phyloP scores from a whole-genome alignment of 495 filamentous ascomycete species.

The Sphaerosporella brunnea region DNA sequence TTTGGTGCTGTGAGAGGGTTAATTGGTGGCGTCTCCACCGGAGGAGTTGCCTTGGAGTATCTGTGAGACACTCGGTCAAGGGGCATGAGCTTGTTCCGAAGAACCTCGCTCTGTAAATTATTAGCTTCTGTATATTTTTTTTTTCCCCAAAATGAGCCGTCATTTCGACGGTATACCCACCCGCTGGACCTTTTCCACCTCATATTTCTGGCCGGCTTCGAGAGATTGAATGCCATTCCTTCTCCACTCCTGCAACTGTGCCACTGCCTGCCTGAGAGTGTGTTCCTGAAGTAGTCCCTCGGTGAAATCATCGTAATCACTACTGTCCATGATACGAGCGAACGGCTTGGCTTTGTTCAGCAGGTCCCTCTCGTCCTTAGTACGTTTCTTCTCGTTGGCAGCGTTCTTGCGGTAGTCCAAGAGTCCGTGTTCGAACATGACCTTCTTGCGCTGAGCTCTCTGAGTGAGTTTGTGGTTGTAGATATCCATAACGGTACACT shows the following conservation, averaged over 20 bases:
- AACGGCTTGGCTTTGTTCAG: conserved; percentile 88
- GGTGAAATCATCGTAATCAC: conserved; percentile 74
- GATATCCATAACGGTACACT: conserved; percentile 95
- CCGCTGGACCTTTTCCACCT: conserved; percentile 66
- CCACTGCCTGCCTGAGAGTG: conserved; percentile 74
- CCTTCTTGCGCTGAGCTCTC: conserved; percentile 86
- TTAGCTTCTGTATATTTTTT: no score
- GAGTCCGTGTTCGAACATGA: conserved; percentile 86
- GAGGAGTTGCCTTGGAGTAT: conserved; percentile 25
- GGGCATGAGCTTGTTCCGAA: conserved; percentile 22
- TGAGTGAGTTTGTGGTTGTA: conserved; percentile 87
- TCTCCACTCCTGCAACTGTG: conserved; percentile 88
- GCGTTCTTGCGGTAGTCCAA: conserved; percentile 83
- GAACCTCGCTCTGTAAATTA: conserved; percentile 18
- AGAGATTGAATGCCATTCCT: conserved; percentile 65
- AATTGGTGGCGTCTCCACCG: conserved; percentile 24
- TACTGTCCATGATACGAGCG: conserved; percentile 85
- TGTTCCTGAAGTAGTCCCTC: conserved; percentile 74
- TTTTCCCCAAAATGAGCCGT: conserved; percentile 2
- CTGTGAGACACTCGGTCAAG: conserved; percentile 24
- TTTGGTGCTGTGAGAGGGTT: conserved; percentile 23
- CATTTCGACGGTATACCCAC: conserved; percentile 23
- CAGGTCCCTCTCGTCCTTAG: conserved; percentile 83
- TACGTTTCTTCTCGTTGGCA: conserved; percentile 77
- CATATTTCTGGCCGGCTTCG: conserved; percentile 79